phyloP scores from a whole-genome alignment of 768 basidiomycete genomes.

The Phlebiopsis gigantea region DNA sequence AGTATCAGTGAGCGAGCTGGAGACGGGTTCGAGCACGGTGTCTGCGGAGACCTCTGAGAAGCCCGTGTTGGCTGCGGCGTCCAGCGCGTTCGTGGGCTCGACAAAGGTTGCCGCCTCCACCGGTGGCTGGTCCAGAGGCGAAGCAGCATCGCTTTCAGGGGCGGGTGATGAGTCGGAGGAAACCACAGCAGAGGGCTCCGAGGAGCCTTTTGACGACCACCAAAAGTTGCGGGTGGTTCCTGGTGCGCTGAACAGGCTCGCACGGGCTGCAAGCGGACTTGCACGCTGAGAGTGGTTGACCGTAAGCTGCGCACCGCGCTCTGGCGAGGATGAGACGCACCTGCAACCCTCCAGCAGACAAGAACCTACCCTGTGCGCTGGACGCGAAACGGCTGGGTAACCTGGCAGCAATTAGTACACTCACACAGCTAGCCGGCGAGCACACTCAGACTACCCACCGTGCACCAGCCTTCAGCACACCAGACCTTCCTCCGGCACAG shows the following conservation, averaged over 20 bases:
- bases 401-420: background rate
- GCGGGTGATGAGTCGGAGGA: background rate
- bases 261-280: background rate
- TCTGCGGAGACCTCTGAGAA: slow-evolving; percentile 9
- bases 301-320: background rate
- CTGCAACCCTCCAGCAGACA: slow-evolving; percentile 13
- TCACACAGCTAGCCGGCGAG: background rate
- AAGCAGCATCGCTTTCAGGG: background rate
- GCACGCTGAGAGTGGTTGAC: background rate
- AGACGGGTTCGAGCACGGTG: background rate
- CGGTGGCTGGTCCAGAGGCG: slow-evolving; percentile 8
- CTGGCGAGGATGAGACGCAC: background rate
- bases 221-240: slow-evolving; percentile 15
- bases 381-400: slow-evolving; percentile 7
- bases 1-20: slow-evolving; percentile 10
- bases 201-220: slow-evolving; percentile 14
- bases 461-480: background rate
- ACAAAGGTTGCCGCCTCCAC: slow-evolving; percentile 8
- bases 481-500: slow-evolving; percentile 2
- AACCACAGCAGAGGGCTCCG: background rate
- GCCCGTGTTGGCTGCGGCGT: slow-evolving; percentile 11
- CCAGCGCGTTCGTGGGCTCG: slow-evolving; percentile 6
- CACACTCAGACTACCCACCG: background rate
- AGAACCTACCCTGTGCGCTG: slow-evolving; percentile 4
- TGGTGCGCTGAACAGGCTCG: background rate